phyloP scores from a whole-genome alignment of 176 grass and related monocot genomes.

The Urochloa ruziziensis region DNA sequence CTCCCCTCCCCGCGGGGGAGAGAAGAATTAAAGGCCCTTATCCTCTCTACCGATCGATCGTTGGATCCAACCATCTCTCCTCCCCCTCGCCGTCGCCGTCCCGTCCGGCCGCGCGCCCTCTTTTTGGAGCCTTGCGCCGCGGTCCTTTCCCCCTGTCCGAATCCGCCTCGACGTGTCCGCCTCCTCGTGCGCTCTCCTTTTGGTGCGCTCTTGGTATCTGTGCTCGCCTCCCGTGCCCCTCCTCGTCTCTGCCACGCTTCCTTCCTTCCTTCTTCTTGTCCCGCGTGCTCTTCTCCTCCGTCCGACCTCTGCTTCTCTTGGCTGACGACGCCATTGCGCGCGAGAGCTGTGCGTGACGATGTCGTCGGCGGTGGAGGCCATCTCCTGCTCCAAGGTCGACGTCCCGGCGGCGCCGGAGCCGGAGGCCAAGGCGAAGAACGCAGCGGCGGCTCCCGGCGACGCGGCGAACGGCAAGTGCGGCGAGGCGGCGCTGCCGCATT shows the following conservation, averaged over 20 bases:
- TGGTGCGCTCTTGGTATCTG: constrained; percentile 35
- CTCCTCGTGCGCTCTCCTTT: constrained; percentile 32
- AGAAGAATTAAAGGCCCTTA: constrained; percentile 48
- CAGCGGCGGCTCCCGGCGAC: neutral
- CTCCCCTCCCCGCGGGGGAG: neutral
- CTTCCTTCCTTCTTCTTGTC: constrained; percentile 17
- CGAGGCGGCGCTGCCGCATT: constrained; percentile 30
- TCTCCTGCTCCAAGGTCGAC: constrained; percentile 50
- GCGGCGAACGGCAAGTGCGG: constrained; percentile 46
- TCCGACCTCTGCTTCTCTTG: constrained; percentile 9
- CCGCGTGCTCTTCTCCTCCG: neutral
- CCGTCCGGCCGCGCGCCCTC: constrained; percentile 8
- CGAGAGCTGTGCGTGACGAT: constrained; percentile 37
- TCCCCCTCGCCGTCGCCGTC: neutral
- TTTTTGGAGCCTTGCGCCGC: constrained; percentile 51
- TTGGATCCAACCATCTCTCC: constrained; percentile 47
- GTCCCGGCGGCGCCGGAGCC: constrained; percentile 31
- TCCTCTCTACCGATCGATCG: constrained; percentile 34
- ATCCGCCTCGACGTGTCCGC: constrained; percentile 33
- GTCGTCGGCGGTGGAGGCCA: constrained; percentile 78
- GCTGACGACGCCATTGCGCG: constrained; percentile 4
- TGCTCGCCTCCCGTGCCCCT: constrained; percentile 7
- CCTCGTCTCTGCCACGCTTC: constrained; percentile 14
- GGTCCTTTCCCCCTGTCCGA: constrained; percentile 28
- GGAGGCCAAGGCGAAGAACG: constrained; percentile 23